These are phyloP conservation scores for Amanita pseudoporphyria DNA, from an alignment of 768 basidiomycete species.

Conservation along the genomic window DNA sequence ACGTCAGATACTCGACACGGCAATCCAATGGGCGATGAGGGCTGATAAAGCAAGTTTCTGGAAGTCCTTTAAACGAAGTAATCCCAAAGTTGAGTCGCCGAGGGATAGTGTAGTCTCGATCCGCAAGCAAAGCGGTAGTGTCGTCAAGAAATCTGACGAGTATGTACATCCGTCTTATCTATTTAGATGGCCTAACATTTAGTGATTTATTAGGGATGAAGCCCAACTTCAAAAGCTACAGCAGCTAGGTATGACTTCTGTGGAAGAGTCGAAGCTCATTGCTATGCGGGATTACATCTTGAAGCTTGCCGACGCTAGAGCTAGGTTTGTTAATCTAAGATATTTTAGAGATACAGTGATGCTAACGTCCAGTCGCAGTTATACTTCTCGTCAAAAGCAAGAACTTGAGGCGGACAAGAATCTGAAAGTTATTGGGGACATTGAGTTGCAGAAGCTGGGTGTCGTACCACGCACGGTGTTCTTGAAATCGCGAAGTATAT, in stretches of 20 bases:
- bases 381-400: constrained; percentile 50
- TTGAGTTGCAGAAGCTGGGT: constrained; percentile 80
- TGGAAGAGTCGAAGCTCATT: constrained; percentile 80
- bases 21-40: constrained; percentile 83
- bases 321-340: constrained; percentile 40
- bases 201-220: constrained; percentile 52
- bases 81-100: constrained; percentile 51
- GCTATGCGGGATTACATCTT: constrained; percentile 84
- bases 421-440: constrained; percentile 52
- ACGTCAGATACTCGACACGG: constrained; percentile 75
- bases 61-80: constrained; percentile 42
- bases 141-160: constrained; percentile 67
- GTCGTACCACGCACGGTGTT: constrained; percentile 91
- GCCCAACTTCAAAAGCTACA: constrained; percentile 66
- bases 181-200: background rate
- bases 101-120: constrained; percentile 63
- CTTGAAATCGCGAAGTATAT: constrained; percentile 42
- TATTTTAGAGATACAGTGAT: constrained; percentile 2
- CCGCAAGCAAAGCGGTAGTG: constrained; percentile 38
- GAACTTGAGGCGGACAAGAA: constrained; percentile 57
- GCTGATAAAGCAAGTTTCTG: constrained; percentile 76
- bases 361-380: constrained; percentile 30
- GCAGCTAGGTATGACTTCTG: constrained; percentile 75
- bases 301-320: constrained; percentile 71
- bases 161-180: constrained; percentile 25